Percentiles rank a stretch among this genome's conserved stretches.
Evolutionary conservation across 495 filamentous ascomycete species (phyloP).

Genomic region (Lepraria neglecta): DNA sequence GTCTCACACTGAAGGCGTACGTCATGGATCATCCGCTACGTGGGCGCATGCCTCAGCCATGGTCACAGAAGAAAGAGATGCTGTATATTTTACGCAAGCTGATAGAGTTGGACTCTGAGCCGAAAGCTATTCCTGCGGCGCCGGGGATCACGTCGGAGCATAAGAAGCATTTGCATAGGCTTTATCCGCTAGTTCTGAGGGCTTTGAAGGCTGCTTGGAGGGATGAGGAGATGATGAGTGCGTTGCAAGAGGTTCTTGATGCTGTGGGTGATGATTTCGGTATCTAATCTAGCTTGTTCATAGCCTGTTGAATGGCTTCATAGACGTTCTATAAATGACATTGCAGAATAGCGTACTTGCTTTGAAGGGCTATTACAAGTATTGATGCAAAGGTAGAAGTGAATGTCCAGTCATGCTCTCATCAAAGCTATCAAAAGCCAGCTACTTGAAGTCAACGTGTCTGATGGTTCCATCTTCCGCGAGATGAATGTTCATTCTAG

Average conservation of each 20-base stretch:
- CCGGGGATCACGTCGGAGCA: slow-evolving; percentile 48
- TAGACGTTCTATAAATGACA: neutral
- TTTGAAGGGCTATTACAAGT: too few relatives aligned
- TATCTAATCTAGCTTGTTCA: slow-evolving; percentile 14
- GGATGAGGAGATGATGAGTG: slow-evolving; percentile 29
- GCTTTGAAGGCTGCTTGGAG: slow-evolving; percentile 62
- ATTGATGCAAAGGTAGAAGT: neutral
- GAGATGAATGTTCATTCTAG: slow-evolving; percentile 65
- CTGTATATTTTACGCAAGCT: slow-evolving; percentile 61
- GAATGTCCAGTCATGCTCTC: neutral
- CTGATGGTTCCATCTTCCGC: slow-evolving; percentile 66
- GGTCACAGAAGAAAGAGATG: slow-evolving; percentile 71
- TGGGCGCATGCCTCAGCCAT: slow-evolving; percentile 86
- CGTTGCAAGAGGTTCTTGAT: slow-evolving; percentile 23
- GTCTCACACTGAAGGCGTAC: slow-evolving; percentile 71
- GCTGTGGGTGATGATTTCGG: slow-evolving; percentile 25
- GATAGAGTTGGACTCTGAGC: slow-evolving; percentile 60
- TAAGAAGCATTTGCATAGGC: slow-evolving; percentile 70
- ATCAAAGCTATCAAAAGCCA: neutral
- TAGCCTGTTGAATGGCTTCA: neutral
- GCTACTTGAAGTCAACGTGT: slow-evolving; percentile 48
- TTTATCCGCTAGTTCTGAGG: slow-evolving; percentile 74
- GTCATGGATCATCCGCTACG: slow-evolving; percentile 88
- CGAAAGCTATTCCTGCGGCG: slow-evolving; percentile 62
- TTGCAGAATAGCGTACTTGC: neutral